Evolutionary conservation across 2,329 filamentous ascomycete species (phyloP), one percentile per base, ranked within the genome.

Genomic region (Cadophora sp.): DNA sequence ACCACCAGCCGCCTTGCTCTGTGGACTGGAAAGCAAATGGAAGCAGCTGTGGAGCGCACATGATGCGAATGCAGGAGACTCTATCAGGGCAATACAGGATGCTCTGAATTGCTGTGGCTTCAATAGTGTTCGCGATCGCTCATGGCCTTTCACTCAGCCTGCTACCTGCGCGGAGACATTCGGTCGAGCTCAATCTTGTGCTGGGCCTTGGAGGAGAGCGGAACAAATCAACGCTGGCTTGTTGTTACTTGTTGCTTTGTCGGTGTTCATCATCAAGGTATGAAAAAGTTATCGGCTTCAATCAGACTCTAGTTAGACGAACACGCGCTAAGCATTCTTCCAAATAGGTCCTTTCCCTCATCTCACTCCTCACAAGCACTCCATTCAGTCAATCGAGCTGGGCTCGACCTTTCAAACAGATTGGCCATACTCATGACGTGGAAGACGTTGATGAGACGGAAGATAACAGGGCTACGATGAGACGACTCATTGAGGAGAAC

Each of bases 21-120:
- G 90, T 74, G 78, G 80, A 1, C 77, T 92, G n/a, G 80, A 86
- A 9, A 79, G 79, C 3, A 77, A 76, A 47, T 93, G 90, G 90
- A 79, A 81, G 71, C 69, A 66, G 2, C 74, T 91, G 66, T 92
- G 82, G 72, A 76, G 70, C 0, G 71, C 73, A 0, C 86, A 88
- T 67, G 80, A 91, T 64, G 81, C 69, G 0, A 73, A 74, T 5
- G 76, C 45, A 48, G 45, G 45, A 48, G n/a, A 48, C 3, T 4
- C 81, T 1, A 84, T 93, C 65, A 80, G 82, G 50, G 77, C 79
- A 1, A 89, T 93, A 60, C 91, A 93, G 73, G 87, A 93, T 74
- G 76, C 83, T 0, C 83, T 91, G 39, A 75, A 84, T 8, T 93
- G 91, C 79, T 93, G 91, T 71, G 91, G 91, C 0, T 80, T 91